These are phyloP conservation scores for Populus hybrid DNA, from an alignment of 441 rosid genomes.

Conservation along the genomic window DNA sequence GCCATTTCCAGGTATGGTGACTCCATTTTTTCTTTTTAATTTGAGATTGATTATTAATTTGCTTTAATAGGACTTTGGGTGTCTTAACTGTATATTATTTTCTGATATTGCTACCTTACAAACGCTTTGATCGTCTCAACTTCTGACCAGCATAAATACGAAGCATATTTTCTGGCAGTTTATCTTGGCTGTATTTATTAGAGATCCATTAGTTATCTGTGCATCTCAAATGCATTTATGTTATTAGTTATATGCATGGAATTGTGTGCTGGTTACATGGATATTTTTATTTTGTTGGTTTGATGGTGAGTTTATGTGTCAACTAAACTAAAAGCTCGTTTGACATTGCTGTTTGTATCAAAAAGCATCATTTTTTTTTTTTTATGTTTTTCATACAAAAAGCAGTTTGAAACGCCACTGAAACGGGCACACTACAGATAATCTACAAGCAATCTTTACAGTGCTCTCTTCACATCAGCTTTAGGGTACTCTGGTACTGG, in stretches of 20 bases:
- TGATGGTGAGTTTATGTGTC: not conserved
- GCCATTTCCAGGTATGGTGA: conserved; percentile 13
- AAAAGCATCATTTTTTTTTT: too few relatives aligned
- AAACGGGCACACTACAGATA: too few relatives aligned
- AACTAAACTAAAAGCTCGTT: too few relatives aligned
- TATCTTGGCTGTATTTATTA: not conserved
- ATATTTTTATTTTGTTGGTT: not conserved
- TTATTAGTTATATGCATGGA: not conserved
- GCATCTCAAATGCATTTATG: not conserved
- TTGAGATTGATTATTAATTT: not conserved
- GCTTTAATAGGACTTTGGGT: not conserved
- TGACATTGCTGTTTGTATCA: too few relatives aligned
- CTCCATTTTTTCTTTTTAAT: not conserved
- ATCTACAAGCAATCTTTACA: too few relatives aligned
- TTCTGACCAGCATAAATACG: not conserved
- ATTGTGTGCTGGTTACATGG: not conserved
- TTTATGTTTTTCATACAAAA: too few relatives aligned
- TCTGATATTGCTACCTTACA: not conserved
- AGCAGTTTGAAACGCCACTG: too few relatives aligned
- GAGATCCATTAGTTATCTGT: not conserved
- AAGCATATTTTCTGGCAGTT: not conserved
- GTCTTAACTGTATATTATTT: not conserved
- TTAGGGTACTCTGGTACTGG: too few relatives aligned
- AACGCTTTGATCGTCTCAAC: not conserved
- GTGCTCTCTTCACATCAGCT: too few relatives aligned